These are phyloP conservation scores for Pleurostoma richardsiae DNA, from an alignment of 2,329 filamentous ascomycete species.

Conservation along the genomic window DNA sequence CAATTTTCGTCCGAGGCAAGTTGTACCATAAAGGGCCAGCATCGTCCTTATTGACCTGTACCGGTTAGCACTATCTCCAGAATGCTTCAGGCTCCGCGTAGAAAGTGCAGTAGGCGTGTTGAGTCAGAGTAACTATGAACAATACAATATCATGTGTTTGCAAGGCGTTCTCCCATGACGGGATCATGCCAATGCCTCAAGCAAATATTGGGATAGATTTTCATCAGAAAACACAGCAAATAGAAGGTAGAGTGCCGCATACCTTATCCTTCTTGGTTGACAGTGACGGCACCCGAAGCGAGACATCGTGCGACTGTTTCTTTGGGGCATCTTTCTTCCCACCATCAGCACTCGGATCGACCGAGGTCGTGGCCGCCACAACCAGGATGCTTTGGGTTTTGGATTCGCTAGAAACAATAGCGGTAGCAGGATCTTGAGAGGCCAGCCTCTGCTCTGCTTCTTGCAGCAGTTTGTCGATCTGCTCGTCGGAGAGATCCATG, in stretches of 20 bases:
- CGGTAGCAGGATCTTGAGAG: conserved; percentile 10
- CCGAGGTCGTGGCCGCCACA: no score
- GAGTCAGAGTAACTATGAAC: conserved; percentile 71
- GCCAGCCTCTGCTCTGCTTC: conserved; percentile 31
- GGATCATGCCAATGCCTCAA: conserved; percentile 70
- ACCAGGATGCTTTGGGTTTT: not conserved
- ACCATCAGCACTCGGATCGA: conserved; percentile 1
- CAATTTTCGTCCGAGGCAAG: conserved; percentile 77
- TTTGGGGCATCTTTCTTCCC: conserved; percentile 7
- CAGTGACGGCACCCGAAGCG: conserved; percentile 20
- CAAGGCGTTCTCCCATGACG: conserved; percentile 76
- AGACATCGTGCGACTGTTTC: conserved; percentile 17
- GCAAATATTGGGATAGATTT: conserved; percentile 62
- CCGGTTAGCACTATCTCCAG: conserved; percentile 14
- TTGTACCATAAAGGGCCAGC: conserved; percentile 85
- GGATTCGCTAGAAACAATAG: conserved; percentile 1
- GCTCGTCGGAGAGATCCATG: conserved; percentile 23
- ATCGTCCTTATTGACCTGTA: conserved; percentile 37
- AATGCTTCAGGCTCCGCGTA: not conserved
- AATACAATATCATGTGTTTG: conserved; percentile 52
- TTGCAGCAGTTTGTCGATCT: conserved; percentile 29
- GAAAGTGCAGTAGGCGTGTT: no score
- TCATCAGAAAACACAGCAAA: conserved; percentile 60
- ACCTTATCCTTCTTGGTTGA: conserved; percentile 23
- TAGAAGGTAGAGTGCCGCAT: conserved; percentile 7